Evolutionary conservation across 176 grass and related monocot species (phyloP).

Genomic region (Alloteropsis semialata): DNA sequence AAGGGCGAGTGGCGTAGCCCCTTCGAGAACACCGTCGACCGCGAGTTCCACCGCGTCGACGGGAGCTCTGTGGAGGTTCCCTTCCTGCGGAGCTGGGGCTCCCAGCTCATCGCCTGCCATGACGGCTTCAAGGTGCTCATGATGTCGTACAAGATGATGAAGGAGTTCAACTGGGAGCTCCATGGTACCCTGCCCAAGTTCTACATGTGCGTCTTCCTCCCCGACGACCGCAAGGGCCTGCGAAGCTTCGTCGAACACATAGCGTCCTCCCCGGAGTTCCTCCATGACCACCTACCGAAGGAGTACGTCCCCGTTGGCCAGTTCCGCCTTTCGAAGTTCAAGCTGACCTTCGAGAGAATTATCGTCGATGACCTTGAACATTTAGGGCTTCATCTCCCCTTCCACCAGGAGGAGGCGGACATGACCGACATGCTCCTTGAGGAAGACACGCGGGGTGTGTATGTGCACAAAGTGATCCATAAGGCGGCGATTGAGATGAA

Average conservation of each 20-base stretch:
- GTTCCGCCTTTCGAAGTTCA: slow-evolving; percentile 41
- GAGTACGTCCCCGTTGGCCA: background rate
- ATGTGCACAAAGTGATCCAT: too few relatives aligned
- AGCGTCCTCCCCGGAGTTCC: background rate
- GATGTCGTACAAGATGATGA: background rate
- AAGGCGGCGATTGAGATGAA: too few relatives aligned
- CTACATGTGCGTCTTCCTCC: slow-evolving; percentile 50
- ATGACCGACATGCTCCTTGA: too few relatives aligned
- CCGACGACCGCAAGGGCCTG: background rate
- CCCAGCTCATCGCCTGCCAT: background rate
- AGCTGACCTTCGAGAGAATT: background rate
- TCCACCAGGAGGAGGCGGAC: too few relatives aligned
- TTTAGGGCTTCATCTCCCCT: background rate
- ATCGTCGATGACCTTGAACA: background rate
- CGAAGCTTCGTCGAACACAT: background rate
- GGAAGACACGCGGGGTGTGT: too few relatives aligned
- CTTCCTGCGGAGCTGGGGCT: slow-evolving; percentile 22
- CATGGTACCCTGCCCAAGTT: background rate
- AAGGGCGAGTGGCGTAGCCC: slow-evolving; percentile 25
- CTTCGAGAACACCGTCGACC: background rate
- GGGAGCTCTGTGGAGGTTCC: background rate
- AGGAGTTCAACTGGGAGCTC: background rate
- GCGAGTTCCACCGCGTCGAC: background rate
- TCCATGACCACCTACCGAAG: background rate
- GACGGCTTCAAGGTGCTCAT: slow-evolving; percentile 15